Evolutionary conservation across 768 basidiomycete species (phyloP), one percentile per base, ranked within the genome.

Genomic region (Lentinula lateritia): DNA sequence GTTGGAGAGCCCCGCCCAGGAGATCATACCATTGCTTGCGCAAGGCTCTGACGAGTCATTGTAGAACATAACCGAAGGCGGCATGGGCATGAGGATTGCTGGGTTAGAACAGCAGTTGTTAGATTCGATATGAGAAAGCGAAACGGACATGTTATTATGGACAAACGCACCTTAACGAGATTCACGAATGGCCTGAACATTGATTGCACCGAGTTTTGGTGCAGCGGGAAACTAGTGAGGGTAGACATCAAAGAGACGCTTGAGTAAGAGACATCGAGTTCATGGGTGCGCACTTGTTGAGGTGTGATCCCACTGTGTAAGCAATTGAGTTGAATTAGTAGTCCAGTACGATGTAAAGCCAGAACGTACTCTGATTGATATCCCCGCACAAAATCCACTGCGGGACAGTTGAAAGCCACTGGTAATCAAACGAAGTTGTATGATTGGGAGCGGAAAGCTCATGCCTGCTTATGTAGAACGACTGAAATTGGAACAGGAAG

Each of bases 51-150:
- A 62, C 2, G 74, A 75, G 62, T 83, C 81, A 55, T 78, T 74
- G 63, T 83, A 83, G 58, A 83, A 83, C n/a, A 83, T 72, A 5
- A 80, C 77, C 6, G 80, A 81, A 10, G 81, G 79, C 10, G n/a
- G n/a, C n/a, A n/a, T n/a, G n/a, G 80, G 80, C 81, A 82, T 83
- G 50, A 83, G 70, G 61, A 83, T 83, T 6, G 74, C 80, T 18
- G 80, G 80, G 66, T 82, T 79, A 62, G 80, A 81, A 35, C 78
- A 76, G 65, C 80, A 81, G 63, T 80, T 81, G 78, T 80, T 28
- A 15, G 15, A 15, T 18, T 6, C 15, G 43, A 58, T 63, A 20
- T 28, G 52, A 38, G 15, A 58, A 52, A 60, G n/a, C 32, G 38
- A 20, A 56, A 28, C 8, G 7, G 18, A 58, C 20, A 15, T 15